phyloP scores from a whole-genome alignment of 495 filamentous ascomycete species.

The Hypoxylon fuscum region DNA sequence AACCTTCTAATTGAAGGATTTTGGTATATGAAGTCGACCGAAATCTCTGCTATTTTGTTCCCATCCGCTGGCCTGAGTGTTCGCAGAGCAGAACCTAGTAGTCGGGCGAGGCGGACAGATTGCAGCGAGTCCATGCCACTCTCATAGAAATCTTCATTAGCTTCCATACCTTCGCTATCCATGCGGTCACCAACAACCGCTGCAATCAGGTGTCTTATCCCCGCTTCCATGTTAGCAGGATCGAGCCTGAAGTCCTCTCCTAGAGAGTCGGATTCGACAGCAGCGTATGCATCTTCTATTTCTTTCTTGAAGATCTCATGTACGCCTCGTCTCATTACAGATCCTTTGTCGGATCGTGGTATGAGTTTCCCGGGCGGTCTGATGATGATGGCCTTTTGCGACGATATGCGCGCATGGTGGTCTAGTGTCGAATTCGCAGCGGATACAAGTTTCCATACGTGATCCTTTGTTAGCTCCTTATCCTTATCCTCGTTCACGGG shows the following conservation, averaged over 20 bases:
- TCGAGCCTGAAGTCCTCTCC: conserved; percentile 8
- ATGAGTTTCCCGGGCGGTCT: conserved; percentile 25
- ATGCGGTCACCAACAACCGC: conserved; percentile 4
- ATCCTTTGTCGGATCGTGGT: conserved; percentile 52
- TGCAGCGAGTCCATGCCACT: conserved; percentile 53
- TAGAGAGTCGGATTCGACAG: conserved; percentile 25
- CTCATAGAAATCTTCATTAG: conserved; percentile 48
- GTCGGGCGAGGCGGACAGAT: conserved; percentile 41
- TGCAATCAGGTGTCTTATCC: conserved; percentile 7
- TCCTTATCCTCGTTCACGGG: conserved; percentile 14
- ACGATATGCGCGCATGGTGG: conserved; percentile 44
- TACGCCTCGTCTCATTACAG: conserved; percentile 43
- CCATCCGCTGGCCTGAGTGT: background rate
- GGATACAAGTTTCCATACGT: conserved; percentile 43
- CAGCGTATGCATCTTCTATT: conserved; percentile 42
- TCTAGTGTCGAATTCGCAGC: conserved; percentile 39
- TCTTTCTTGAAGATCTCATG: conserved; percentile 44
- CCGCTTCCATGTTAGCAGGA: conserved; percentile 15
- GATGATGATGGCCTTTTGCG: conserved; percentile 41
- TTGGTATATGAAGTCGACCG: conserved; percentile 42
- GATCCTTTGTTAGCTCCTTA: conserved; percentile 21
- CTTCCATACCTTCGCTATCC: conserved; percentile 2
- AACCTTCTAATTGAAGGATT: conserved; percentile 29
- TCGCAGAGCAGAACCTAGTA: conserved; percentile 23
- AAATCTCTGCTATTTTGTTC: background rate